Conservation (phyloP, 169 alveolate genomes). For the Cryptosporidium andersoni region DNA sequence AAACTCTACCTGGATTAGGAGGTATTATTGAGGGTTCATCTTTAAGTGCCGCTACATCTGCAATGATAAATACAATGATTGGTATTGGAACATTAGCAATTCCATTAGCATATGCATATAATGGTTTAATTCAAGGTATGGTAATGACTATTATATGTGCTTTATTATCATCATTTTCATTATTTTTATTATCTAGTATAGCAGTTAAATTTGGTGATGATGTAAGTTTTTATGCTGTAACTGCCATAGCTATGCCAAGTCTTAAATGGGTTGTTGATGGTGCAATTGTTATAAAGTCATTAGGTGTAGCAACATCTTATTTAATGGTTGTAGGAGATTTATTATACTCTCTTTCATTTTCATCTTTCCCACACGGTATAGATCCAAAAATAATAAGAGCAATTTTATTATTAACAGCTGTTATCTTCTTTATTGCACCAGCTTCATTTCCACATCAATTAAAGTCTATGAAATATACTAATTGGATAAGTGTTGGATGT, state of each 20-base stretch:
- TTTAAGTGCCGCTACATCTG: constrained; percentile 50
- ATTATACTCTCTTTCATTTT: constrained; percentile 34
- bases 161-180: constrained; percentile 62
- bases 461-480: constrained; percentile 61
- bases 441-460: constrained; percentile 70
- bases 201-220: constrained; percentile 71
- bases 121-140: constrained; percentile 68
- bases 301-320: constrained; percentile 67
- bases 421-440: constrained; percentile 55
- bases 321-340: constrained; percentile 71
- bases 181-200: constrained; percentile 32
- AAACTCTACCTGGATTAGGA: constrained; percentile 70
- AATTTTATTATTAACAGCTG: constrained; percentile 48
- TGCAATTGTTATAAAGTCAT: constrained; percentile 67
- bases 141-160: constrained; percentile 24
- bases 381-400: constrained; percentile 66
- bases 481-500: constrained; percentile 55
- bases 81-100: constrained; percentile 70
- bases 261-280: constrained; percentile 55
- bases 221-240: constrained; percentile 69
- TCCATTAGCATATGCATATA: constrained; percentile 66
- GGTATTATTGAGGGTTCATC: constrained; percentile 71
- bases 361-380: constrained; percentile 32
- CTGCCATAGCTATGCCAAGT: constrained; percentile 44
- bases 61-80: constrained; percentile 68